Evolutionary conservation across 2,329 filamentous ascomycete species (phyloP), one percentile per base, ranked within the genome.

Genomic region (Sclerotinia borealis): DNA sequence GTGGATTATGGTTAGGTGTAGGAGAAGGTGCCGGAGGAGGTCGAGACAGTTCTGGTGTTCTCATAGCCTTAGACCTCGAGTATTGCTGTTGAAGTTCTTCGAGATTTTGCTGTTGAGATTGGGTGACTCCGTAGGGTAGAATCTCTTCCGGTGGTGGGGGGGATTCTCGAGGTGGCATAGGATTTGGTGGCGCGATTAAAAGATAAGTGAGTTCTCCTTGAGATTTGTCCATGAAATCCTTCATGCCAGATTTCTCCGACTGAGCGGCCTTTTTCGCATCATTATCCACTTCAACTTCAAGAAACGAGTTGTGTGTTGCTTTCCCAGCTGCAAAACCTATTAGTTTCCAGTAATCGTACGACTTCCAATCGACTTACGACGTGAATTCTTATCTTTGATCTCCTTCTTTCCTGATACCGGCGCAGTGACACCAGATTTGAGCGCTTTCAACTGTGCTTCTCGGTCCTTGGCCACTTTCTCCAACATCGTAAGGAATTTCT

Each of bases 381-480:
- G 79, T 72, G 83, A 83, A 69, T 87, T 83, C 66, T 84, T 80
- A 61, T 84, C 81, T 25, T 82, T 81, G 64, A 84, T 81, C 19
- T 82, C 81, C 65, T 83, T 64, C 51, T 54, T 69, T 58, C 50
- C 65, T 49, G 45, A 81, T 67, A 75, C 80, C 68, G 75, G 71
- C 71, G 63, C 60, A 22, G 70, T 66, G 74, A 79, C 67, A 73
- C 76, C 69, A 76, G 77, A 65, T 77, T 81, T 73, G 64, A 77
- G 56, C 70, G 82, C 77, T 68, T 87, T 77, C 61, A 80, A 79
- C 77, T 92, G 89, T 76, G 91, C 88, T 27, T 90, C 83, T 78
- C 96, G 91, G 67, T 91, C 89, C 77, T 90, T 92, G 72, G 97
- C 81, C 67, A 93, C 95, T 71, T 87, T 86, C 78, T 98, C 93